These are phyloP conservation scores for Carex scoparia DNA, from an alignment of 176 grass and related monocot genomes.

Conservation along the genomic window DNA sequence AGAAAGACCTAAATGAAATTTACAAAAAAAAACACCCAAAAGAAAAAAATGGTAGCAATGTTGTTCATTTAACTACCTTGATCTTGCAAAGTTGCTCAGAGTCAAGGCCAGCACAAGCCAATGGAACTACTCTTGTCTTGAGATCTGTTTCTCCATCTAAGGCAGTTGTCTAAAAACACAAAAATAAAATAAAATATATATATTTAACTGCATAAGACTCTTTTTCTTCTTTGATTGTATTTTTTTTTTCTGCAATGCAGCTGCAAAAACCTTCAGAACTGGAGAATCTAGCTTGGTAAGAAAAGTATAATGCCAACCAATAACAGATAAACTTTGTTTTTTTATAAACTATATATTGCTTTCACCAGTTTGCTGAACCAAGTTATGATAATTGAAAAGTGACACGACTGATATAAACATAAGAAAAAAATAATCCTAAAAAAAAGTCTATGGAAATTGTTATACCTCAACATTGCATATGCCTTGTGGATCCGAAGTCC, in stretches of 20 bases:
- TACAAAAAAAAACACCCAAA: background rate
- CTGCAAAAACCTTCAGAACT: background rate
- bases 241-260: background rate
- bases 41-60: background rate
- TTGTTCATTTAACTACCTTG: conserved; percentile 43
- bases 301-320: background rate
- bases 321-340: background rate
- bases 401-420: background rate
- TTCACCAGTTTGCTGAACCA: background rate
- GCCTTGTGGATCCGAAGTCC: conserved; percentile 91
- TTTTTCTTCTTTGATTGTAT: background rate
- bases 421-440: background rate
- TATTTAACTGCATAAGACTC: background rate
- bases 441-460: background rate
- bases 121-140: conserved; percentile 75
- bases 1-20: conserved; percentile 13
- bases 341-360: background rate
- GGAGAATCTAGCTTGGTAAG: background rate
- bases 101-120: conserved; percentile 63
- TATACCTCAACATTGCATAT: conserved; percentile 88
- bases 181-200: background rate
- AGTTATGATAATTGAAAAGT: background rate
- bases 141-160: conserved; percentile 98
- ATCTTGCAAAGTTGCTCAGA: conserved; percentile 86
- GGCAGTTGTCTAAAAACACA: conserved; percentile 72